phyloP scores from a whole-genome alignment of 345 rosid genomes.

The Raphanus raphanistrum region DNA sequence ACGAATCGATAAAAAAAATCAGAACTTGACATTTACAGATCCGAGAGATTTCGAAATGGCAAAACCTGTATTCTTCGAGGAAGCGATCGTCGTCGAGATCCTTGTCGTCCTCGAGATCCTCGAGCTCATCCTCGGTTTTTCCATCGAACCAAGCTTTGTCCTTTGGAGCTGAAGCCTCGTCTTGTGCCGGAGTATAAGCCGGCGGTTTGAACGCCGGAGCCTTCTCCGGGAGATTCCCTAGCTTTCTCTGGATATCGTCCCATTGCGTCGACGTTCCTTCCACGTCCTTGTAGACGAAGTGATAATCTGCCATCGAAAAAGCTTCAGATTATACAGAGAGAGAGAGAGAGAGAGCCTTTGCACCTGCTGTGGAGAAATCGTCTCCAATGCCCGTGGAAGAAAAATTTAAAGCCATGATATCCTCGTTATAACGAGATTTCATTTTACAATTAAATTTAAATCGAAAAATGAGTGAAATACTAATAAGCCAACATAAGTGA shows the following conservation, averaged over 20 bases:
- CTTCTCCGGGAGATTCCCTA: slow-evolving; percentile 83
- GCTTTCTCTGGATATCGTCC: slow-evolving; percentile 96
- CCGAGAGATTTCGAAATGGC: slow-evolving; percentile 12
- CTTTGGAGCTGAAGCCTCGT: slow-evolving; percentile 65
- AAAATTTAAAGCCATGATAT: too few relatives aligned
- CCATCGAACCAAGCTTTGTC: slow-evolving; percentile 71
- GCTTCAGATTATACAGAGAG: slow-evolving; percentile 17
- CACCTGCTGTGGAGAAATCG: slow-evolving; percentile 5
- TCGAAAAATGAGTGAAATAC: too few relatives aligned
- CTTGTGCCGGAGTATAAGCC: slow-evolving; percentile 67
- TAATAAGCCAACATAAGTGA: too few relatives aligned
- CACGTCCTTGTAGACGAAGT: slow-evolving; percentile 87
- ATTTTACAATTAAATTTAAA: too few relatives aligned
- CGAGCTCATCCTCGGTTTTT: slow-evolving; percentile 83
- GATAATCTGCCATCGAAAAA: slow-evolving; percentile 79
- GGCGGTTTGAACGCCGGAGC: slow-evolving; percentile 90
- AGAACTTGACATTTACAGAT: slow-evolving; percentile 30
- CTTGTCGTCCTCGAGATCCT: slow-evolving; percentile 73
- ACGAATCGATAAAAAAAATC: slow-evolving; percentile 4
- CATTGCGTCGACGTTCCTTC: slow-evolving; percentile 98
- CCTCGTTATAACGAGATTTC: too few relatives aligned
- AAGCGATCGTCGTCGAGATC: slow-evolving; percentile 84
- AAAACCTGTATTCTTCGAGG: slow-evolving; percentile 89
- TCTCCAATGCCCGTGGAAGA: too few relatives aligned
- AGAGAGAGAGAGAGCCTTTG: slow-evolving; percentile 15